These are phyloP conservation scores for Plasmodium billcollinsi DNA, from an alignment of 169 alveolate genomes.

Conservation along the genomic window DNA sequence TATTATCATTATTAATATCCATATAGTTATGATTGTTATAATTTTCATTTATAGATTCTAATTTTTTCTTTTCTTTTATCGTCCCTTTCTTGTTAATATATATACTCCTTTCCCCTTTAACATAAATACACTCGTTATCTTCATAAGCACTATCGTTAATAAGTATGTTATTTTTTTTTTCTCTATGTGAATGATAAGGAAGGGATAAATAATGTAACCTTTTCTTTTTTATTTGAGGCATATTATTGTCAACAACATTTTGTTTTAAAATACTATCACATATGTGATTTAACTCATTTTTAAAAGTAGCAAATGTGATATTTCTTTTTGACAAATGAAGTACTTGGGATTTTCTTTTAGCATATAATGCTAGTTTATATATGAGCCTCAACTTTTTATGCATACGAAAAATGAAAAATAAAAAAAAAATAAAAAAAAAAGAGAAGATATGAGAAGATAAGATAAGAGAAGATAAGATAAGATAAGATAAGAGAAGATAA, in stretches of 20 bases:
- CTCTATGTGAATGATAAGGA: background rate
- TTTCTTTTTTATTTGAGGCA: background rate
- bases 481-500: too few species aligned
- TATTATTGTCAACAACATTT: too few species aligned
- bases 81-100: conserved; percentile 11
- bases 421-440: too few species aligned
- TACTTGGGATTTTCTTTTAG: conserved; percentile 31
- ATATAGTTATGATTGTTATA: background rate
- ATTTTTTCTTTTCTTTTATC: background rate
- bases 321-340: conserved; percentile 21
- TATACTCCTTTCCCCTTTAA: conserved; percentile 18
- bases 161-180: background rate
- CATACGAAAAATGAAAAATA: too few species aligned
- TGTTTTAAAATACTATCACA: too few species aligned
- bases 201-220: background rate
- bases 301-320: conserved; percentile 8
- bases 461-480: too few species aligned
- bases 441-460: too few species aligned
- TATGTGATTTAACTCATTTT: conserved; percentile 11
- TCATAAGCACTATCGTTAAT: conserved; percentile 36
- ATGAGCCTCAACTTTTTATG: conserved; percentile 13
- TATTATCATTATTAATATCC: background rate
- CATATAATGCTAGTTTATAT: conserved; percentile 17
- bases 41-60: background rate
- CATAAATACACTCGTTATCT: conserved; percentile 59